phyloP scores from a whole-genome alignment of 2,329 filamentous ascomycete genomes.

The Sporothrix globosa region DNA sequence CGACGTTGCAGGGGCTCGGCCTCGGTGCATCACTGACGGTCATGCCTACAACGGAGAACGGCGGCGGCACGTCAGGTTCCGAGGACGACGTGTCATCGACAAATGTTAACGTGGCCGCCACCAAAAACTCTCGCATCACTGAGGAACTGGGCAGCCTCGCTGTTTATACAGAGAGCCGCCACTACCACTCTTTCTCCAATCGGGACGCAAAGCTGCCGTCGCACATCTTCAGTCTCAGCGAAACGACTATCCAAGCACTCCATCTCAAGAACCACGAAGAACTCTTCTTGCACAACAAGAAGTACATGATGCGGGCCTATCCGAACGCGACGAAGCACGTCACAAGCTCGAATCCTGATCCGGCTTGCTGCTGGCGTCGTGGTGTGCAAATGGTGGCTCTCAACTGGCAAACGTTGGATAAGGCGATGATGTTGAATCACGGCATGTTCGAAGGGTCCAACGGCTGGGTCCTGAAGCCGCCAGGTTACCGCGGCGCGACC shows the following conservation, averaged over 20 bases:
- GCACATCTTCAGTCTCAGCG: slow-evolving; percentile 86
- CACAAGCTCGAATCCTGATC: slow-evolving; percentile 92
- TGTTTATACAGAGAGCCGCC: slow-evolving; percentile 84
- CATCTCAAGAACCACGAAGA: slow-evolving; percentile 67
- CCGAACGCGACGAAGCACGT: slow-evolving; percentile 73
- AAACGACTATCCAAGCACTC: slow-evolving; percentile 69
- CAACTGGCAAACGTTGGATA: slow-evolving; percentile 95
- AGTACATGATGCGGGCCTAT: slow-evolving; percentile 89
- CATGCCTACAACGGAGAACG: slow-evolving; percentile 39
- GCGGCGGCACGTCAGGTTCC: slow-evolving; percentile 45
- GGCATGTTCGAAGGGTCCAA: slow-evolving; percentile 90
- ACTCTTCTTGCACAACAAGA: slow-evolving; percentile 85
- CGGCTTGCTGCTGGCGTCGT: slow-evolving; percentile 85
- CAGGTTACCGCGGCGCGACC: slow-evolving; percentile 63
- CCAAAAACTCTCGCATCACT: slow-evolving; percentile 57
- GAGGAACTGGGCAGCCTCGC: slow-evolving; percentile 73
- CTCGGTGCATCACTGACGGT: slow-evolving; percentile 41
- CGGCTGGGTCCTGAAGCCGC: slow-evolving; percentile 85
- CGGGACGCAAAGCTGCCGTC: slow-evolving; percentile 62
- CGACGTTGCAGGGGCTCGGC: slow-evolving; percentile 39
- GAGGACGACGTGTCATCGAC: slow-evolving; percentile 48
- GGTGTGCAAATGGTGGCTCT: slow-evolving; percentile 97
- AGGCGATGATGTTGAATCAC: slow-evolving; percentile 94
- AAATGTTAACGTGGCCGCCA: slow-evolving; percentile 37
- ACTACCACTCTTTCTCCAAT: slow-evolving; percentile 72